These are phyloP conservation scores for Macrolepiota dolichaula DNA, from an alignment of 768 basidiomycete species.

Conservation along the genomic window DNA sequence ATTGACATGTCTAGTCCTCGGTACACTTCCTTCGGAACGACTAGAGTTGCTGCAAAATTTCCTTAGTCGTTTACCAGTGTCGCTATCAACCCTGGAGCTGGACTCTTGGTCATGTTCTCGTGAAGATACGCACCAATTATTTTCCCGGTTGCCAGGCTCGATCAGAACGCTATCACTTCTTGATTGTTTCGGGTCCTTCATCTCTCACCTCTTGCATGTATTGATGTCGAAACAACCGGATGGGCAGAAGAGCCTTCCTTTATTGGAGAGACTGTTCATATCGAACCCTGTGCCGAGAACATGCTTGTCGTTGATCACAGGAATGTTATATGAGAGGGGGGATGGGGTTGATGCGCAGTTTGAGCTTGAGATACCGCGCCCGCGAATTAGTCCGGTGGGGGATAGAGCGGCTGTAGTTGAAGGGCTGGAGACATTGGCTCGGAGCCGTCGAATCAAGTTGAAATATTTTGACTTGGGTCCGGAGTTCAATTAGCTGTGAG, in stretches of 20 bases:
- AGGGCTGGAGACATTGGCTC: neutral
- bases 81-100: neutral
- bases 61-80: neutral
- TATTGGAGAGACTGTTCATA: neutral
- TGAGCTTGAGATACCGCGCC: neutral
- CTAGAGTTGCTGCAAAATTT: neutral
- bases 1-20: neutral
- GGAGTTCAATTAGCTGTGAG: neutral
- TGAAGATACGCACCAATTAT: neutral
- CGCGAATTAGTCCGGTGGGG: neutral
- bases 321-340: neutral
- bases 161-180: neutral
- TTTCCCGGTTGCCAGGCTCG: neutral
- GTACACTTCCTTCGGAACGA: neutral
- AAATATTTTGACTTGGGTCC: neutral
- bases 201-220: neutral
- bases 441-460: neutral
- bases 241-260: neutral
- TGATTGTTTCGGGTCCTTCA: neutral
- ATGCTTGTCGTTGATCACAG: neutral
- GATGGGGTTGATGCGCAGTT: neutral
- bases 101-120: neutral
- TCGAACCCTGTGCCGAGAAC: neutral
- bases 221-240: neutral
- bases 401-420: neutral